Conservation (phyloP, 2,329 filamentous ascomycete species). For the Chrysosporium keratinophilum region DNA sequence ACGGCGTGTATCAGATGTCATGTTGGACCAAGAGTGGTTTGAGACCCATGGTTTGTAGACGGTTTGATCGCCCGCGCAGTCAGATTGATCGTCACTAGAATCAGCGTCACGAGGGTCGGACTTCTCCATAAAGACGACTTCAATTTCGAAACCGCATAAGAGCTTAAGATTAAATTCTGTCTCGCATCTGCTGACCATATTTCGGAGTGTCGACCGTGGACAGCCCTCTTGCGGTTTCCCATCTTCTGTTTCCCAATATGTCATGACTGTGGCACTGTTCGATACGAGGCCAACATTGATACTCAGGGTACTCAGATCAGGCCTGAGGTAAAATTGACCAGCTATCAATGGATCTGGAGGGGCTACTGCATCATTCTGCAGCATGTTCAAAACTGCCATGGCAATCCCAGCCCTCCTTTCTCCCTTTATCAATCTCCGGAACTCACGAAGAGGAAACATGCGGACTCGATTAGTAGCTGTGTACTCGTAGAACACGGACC, state of each 20-base stretch:
- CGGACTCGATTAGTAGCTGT: conserved; percentile 58
- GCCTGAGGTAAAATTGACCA: conserved; percentile 56
- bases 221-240: conserved; percentile 48
- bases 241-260: conserved; percentile 52
- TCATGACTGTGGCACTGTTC: conserved; percentile 55
- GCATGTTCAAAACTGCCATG: conserved; percentile 52
- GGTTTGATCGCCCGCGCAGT: conserved; percentile 18
- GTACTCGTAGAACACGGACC: conserved; percentile 68
- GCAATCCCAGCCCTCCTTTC: conserved; percentile 51
- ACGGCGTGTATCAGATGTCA: conserved; percentile 50
- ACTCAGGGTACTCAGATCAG: conserved; percentile 55
- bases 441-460: conserved; percentile 54
- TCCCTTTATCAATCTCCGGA: conserved; percentile 39
- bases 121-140: conserved; percentile 59
- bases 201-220: conserved; percentile 54
- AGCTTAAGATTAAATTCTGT: conserved; percentile 47
- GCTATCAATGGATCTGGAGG: conserved; percentile 45
- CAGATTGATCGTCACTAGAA: too few relatives aligned
- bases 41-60: conserved; percentile 43
- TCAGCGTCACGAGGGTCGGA: conserved; percentile 18
- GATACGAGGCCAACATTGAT: conserved; percentile 44
- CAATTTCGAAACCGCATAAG: conserved; percentile 69
- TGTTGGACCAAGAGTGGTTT: conserved; percentile 61
- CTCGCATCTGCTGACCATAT: conserved; percentile 44
- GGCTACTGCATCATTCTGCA: conserved; percentile 54